These are phyloP conservation scores for Inga laurina DNA, from an alignment of 306 rosid genomes.

Conservation along the genomic window DNA sequence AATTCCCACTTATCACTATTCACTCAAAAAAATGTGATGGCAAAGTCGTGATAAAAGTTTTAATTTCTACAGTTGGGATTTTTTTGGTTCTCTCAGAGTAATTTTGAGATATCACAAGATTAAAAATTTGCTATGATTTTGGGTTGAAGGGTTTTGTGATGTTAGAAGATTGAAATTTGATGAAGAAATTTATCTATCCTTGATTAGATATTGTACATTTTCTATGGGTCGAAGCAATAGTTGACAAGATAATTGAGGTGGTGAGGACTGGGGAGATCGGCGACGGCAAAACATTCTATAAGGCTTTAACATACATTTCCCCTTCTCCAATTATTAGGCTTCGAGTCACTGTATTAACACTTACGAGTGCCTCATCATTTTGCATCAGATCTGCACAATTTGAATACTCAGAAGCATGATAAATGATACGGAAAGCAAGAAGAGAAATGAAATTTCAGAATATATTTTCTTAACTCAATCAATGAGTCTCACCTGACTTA, in stretches of 20 bases:
- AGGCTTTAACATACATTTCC: conserved; percentile 31
- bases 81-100: neutral
- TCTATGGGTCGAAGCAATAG: conserved; percentile 74
- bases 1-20: neutral
- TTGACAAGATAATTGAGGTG: conserved; percentile 69
- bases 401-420: neutral
- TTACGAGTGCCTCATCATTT: neutral
- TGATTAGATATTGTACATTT: conserved; percentile 16
- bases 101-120: neutral
- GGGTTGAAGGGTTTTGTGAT: conserved; percentile 1
- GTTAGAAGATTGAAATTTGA: neutral
- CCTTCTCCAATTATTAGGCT: conserved; percentile 12
- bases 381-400: neutral
- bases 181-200: neutral
- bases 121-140: conserved; percentile 6
- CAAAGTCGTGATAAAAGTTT: conserved; percentile 14
- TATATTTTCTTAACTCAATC: too few species aligned
- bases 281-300: conserved; percentile 92
- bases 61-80: conserved; percentile 8
- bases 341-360: conserved; percentile 16
- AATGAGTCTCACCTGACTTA: too few species aligned
- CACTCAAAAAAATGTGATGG: neutral
- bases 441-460: too few species aligned
- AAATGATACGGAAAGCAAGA: too few species aligned
- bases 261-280: conserved; percentile 95